Evolutionary conservation across 179 eudicot species (phyloP).

Genomic region (Beta lomatogona): DNA sequence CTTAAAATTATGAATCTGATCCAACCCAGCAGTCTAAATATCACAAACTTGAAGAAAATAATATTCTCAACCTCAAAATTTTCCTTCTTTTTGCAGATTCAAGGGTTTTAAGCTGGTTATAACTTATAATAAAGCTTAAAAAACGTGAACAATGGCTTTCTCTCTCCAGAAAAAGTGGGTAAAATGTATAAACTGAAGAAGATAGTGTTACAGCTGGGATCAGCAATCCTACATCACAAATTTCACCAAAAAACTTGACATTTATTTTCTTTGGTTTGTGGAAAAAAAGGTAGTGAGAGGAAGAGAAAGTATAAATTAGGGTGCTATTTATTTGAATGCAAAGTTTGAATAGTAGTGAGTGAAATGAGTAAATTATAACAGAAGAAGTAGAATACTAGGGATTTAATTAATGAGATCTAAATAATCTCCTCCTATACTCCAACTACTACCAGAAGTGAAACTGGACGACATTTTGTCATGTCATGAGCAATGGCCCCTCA

Average conservation of each 20-base stretch:
- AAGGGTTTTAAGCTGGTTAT: background rate
- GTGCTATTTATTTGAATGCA: constrained; percentile 1
- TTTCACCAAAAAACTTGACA: background rate
- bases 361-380: background rate
- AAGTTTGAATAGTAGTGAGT: background rate
- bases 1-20: constrained; percentile 22
- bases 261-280: background rate
- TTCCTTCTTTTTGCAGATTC: background rate
- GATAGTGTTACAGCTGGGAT: background rate
- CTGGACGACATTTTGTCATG: background rate
- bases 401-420: background rate
- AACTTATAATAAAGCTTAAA: background rate
- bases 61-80: background rate
- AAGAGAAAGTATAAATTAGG: background rate
- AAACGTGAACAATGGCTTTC: background rate
- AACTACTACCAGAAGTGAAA: constrained; percentile 13
- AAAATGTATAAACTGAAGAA: constrained; percentile 17
- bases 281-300: background rate
- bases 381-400: too few relatives aligned
- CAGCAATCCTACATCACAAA: background rate
- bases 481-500: background rate
- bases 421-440: background rate
- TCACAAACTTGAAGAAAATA: background rate
- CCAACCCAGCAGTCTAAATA: constrained; percentile 3
- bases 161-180: background rate